Evolutionary conservation across 1,284 basidiomycete genomes (phyloP).

Genomic region (Irpex sp.): DNA sequence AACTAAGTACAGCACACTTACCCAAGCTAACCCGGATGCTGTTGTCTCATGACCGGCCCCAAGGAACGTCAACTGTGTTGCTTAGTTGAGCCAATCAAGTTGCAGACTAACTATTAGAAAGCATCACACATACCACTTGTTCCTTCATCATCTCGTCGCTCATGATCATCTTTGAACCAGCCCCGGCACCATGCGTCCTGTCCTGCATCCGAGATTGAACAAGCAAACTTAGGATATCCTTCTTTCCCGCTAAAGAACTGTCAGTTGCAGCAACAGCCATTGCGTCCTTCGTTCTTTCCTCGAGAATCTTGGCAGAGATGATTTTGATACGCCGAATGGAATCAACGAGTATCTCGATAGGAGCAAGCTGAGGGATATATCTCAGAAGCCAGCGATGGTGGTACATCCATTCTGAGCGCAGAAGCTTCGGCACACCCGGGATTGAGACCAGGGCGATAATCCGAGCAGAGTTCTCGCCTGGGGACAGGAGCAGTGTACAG

Average conservation of each 20-base stretch:
- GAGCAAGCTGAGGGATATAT: background rate
- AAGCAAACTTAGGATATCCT: conserved; percentile 1
- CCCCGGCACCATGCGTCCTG: background rate
- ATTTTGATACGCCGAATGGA: background rate
- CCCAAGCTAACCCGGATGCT: background rate
- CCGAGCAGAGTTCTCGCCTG: background rate
- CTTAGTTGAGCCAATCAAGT: background rate
- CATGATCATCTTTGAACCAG: background rate
- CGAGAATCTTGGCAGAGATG: background rate
- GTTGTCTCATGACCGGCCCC: background rate
- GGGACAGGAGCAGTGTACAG: background rate
- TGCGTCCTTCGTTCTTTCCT: background rate
- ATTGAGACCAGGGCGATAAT: background rate
- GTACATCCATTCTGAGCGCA: background rate
- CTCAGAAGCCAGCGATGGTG: background rate
- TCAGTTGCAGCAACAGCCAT: background rate
- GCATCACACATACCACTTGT: background rate
- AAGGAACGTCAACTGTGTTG: background rate
- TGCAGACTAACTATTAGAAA: background rate
- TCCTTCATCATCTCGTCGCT: conserved; percentile 1
- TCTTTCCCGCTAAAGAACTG: background rate
- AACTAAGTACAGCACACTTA: background rate
- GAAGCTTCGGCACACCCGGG: background rate
- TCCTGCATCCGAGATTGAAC: background rate
- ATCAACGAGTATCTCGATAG: background rate